Conservation (phyloP, 1,139 yeast genomes). For the Ogataea hybrid region DNA sequence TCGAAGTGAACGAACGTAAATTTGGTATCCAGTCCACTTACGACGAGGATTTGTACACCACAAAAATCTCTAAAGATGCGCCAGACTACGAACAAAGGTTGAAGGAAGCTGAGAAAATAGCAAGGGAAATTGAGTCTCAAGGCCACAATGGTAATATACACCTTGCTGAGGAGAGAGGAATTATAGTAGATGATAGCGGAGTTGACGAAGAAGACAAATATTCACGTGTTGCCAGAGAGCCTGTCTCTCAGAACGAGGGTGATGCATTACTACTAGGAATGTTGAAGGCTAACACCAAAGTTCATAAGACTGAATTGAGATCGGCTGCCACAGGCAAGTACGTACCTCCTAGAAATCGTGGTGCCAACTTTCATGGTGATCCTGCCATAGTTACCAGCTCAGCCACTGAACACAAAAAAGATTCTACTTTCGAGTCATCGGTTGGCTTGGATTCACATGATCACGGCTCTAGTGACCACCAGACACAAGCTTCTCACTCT, state of each 20-base stretch:
- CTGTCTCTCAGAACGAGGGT: conserved; percentile 12
- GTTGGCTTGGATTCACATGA: too few species aligned
- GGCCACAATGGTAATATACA: conserved; percentile 68
- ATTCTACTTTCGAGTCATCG: background rate
- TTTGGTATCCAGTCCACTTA: conserved; percentile 87
- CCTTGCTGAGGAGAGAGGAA: conserved; percentile 88
- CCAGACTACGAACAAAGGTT: conserved; percentile 71
- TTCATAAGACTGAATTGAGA: conserved; percentile 18
- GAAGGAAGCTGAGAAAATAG: conserved; percentile 72
- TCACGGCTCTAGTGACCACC: too few species aligned
- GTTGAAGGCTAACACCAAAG: conserved; percentile 24
- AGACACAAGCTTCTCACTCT: too few species aligned
- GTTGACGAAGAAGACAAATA: conserved; percentile 95
- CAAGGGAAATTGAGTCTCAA: conserved; percentile 76
- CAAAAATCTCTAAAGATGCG: conserved; percentile 69
- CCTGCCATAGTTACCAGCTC: conserved; percentile 73
- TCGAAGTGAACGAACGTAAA: conserved; percentile 80
- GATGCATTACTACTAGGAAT: conserved; percentile 30
- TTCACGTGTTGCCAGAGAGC: conserved; percentile 73
- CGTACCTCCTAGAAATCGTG: conserved; percentile 66
- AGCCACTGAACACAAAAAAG: conserved; percentile 27
- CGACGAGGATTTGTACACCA: conserved; percentile 89
- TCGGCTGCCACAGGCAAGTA: conserved; percentile 39
- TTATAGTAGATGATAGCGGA: conserved; percentile 74
- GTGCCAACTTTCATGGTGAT: conserved; percentile 63